Base-by-base conservation (phyloP, 306 rosid species). In the Macrotyloma uniflorum region DNA sequence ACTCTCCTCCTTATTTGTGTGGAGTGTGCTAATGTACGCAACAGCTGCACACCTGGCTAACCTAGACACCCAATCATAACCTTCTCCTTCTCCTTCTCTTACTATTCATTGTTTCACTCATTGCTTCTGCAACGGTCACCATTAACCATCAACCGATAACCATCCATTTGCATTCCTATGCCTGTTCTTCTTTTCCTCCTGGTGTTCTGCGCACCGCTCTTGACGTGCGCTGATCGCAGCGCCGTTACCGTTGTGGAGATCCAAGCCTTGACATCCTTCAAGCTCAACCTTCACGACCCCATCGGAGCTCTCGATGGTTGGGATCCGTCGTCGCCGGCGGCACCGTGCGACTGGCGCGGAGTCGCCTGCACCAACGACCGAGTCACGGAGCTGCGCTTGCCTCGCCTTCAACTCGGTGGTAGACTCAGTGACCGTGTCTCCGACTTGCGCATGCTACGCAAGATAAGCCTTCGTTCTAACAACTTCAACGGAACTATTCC, bases 281-380 rank as follows among this genome's bases (percentile, higher is more conserved):
- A 76, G 81, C 90, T 91, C 68, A 83, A 88, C 72, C 93, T 94
- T 5, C 89, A 86, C 19, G 98, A 94, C 49, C 93, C 98, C 19
- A 80, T 82, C 12, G 89, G 86, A 26, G 91, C 91, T 22, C 88
- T 94, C 61, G 49, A 36, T 79, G 79, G 75, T 40, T 94, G 98
- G 98, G 97, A 89, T 78, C 77, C 90, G 0, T 80, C 91, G 16
- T 74, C 96, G 45, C 89, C 98, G 8, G 67, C 82, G 46, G 97
- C 98, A 12, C 98, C 98, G 0, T 94, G 97, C 49, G 93, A 94
- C 88, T 94, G 98, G 98, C 89, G 91, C 1, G 98, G 98, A 3
- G 89, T 94, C 18, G 28, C 72, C 4, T 91, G 88, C 30, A 23
- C 22, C 19, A 59, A 58, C 55, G 79, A 64, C 66, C 87, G 92